Evolutionary conservation across 495 filamentous ascomycete species (phyloP).

Genomic region (Evansstolkia leycettana): DNA sequence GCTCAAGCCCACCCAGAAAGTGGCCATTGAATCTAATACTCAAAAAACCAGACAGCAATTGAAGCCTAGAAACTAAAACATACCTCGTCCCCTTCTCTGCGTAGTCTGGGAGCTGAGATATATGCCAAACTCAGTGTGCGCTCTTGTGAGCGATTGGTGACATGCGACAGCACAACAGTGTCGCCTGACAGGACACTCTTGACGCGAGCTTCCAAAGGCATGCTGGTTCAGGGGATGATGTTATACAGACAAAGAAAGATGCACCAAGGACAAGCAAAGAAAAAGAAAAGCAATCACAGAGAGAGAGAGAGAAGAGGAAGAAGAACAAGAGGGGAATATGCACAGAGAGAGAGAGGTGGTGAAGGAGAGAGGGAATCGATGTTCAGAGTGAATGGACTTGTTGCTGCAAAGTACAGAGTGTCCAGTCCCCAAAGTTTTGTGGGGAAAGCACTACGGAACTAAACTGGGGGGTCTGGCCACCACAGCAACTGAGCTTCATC

Average conservation of each 20-base stretch:
- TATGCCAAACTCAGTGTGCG: conserved; percentile 80
- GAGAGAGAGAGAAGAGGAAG: conserved; percentile 5
- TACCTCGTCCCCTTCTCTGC: conserved; percentile 83
- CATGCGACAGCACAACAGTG: conserved; percentile 67
- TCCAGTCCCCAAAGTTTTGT: no score
- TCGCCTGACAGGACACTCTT: conserved; percentile 92
- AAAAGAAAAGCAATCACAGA: conserved; percentile 4
- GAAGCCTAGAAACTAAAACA: conserved; percentile 1
- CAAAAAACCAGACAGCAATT: conserved; percentile 1
- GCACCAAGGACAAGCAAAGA: conserved; percentile 4
- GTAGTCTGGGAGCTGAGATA: conserved; percentile 75
- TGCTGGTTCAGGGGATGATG: conserved; percentile 8
- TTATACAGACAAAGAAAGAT: conserved; percentile 1
- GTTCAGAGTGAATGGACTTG: no score
- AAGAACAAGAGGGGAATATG: conserved; percentile 6
- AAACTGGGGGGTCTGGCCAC: no score
- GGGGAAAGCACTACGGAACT: no score
- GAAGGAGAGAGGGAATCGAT: conserved; percentile 5
- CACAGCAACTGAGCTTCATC: no score
- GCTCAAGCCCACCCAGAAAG: not conserved
- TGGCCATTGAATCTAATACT: not conserved
- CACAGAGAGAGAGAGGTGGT: no score
- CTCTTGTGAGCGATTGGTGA: conserved; percentile 64
- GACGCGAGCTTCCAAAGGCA: conserved; percentile 61
- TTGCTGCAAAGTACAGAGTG: no score